A percentile compares a stretch with the other conserved stretches of the same genome.
phyloP scores from a whole-genome alignment of 2,329 filamentous ascomycete species.

The Xylariaceae sp. region DNA sequence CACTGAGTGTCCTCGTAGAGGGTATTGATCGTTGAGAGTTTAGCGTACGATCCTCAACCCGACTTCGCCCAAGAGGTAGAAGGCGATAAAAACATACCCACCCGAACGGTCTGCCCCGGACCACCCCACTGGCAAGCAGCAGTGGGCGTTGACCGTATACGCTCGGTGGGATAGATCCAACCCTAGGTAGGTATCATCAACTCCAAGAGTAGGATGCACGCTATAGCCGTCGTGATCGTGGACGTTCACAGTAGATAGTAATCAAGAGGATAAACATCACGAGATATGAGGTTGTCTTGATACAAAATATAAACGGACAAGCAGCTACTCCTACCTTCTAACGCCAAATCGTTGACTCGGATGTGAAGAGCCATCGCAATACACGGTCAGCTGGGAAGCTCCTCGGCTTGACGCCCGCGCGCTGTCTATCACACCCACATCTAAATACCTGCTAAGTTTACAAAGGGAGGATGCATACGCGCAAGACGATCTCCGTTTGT shows the following conservation, averaged over 20 bases:
- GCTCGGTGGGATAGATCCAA: no score
- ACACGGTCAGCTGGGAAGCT: neutral
- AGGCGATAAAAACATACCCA: no score
- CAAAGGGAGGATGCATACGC: neutral
- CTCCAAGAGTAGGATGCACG: neutral
- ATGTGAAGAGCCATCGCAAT: neutral
- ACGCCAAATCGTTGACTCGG: neutral
- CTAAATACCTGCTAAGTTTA: slow-evolving; percentile 20
- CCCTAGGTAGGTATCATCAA: no score
- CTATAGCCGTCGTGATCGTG: neutral
- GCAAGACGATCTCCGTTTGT: neutral
- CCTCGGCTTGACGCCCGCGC: neutral
- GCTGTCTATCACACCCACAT: slow-evolving; percentile 15
- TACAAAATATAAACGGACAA: neutral
- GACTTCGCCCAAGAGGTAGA: no score
- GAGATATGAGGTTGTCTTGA: neutral
- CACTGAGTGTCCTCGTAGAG: no score
- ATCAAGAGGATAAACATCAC: neutral
- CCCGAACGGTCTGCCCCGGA: no score
- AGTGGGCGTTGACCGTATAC: no score
- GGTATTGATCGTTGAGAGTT: no score
- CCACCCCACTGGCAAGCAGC: no score
- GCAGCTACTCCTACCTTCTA: neutral
- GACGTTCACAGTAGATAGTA: neutral
- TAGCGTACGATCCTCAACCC: no score